phyloP scores from a whole-genome alignment of 1,139 yeast species.

The Sugiyamaella japonica region DNA sequence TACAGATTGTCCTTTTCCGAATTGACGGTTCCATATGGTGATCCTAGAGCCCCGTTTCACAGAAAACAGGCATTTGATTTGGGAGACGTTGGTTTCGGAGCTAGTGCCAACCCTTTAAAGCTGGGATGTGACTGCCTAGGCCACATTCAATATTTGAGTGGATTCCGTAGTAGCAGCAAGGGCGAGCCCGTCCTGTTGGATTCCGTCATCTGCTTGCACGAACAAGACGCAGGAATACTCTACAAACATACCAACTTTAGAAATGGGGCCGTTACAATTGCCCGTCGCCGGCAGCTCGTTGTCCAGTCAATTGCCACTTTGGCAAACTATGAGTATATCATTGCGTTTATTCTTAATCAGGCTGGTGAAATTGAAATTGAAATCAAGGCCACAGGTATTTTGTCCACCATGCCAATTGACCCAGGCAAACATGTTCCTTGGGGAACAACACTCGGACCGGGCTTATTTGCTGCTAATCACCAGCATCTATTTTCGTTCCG shows the following conservation, averaged over 20 bases:
- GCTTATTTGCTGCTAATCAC: slow-evolving; percentile 81
- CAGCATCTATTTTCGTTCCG: slow-evolving; percentile 82
- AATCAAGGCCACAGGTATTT: slow-evolving; percentile 75
- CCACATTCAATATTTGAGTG: slow-evolving; percentile 77
- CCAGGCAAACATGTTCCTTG: slow-evolving; percentile 65
- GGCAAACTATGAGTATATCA: slow-evolving; percentile 80
- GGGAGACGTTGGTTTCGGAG: slow-evolving; percentile 87
- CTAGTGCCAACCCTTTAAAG: slow-evolving; percentile 74
- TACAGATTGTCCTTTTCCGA: slow-evolving; percentile 77
- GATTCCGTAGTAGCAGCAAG: slow-evolving; percentile 61
- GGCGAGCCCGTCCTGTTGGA: slow-evolving; percentile 72
- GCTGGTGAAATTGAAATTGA: slow-evolving; percentile 81
- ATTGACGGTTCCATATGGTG: slow-evolving; percentile 85
- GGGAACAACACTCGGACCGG: slow-evolving; percentile 80
- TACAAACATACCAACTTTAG: slow-evolving; percentile 83
- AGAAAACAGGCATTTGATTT: slow-evolving; percentile 84
- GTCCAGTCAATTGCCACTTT: slow-evolving; percentile 82
- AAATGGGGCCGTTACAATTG: slow-evolving; percentile 73
- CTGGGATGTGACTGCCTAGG: slow-evolving; percentile 86
- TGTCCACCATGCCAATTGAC: slow-evolving; percentile 65
- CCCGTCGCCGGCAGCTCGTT: slow-evolving; percentile 72
- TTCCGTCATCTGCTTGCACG: slow-evolving; percentile 81
- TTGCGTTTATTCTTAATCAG: slow-evolving; percentile 80
- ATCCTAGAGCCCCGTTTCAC: slow-evolving; percentile 77
- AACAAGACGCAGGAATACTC: slow-evolving; percentile 77